Evolutionary conservation across 1,284 basidiomycete species (phyloP).

Genomic region (Marasmius fiardii): DNA sequence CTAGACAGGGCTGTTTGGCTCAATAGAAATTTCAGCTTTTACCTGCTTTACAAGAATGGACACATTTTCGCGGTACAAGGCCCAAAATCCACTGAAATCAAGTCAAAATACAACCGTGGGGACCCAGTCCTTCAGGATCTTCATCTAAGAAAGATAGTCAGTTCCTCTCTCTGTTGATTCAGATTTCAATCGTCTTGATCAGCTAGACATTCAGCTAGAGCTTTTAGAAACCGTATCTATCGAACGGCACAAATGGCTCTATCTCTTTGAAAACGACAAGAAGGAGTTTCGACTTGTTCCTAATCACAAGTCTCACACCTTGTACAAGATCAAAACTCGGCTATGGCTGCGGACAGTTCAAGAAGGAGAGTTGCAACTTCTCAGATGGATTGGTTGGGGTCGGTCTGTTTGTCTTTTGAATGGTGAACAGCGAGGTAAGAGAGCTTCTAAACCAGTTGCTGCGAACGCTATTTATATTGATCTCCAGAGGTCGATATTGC

Average conservation of each 20-base stretch:
- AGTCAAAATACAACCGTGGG: conserved; percentile 9
- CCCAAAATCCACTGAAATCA: conserved; percentile 21
- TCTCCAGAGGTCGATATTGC: conserved; percentile 16
- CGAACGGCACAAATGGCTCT: background rate
- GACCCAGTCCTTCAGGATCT: conserved; percentile 6
- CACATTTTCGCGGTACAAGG: conserved; percentile 39
- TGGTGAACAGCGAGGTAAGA: conserved; percentile 29
- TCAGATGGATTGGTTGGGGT: conserved; percentile 19
- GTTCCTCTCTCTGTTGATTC: background rate
- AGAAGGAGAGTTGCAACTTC: conserved; percentile 34
- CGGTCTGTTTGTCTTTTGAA: conserved; percentile 26
- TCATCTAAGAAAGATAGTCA: conserved; percentile 6
- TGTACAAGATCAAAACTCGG: background rate
- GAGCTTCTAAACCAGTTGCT: background rate
- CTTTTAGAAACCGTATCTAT: background rate
- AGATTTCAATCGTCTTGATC: background rate
- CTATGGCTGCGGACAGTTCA: conserved; percentile 22
- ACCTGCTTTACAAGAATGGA: conserved; percentile 27
- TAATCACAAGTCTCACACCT: background rate
- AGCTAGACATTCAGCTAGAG: background rate
- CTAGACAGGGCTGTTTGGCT: background rate
- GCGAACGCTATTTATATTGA: conserved; percentile 1
- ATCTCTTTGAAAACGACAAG: background rate
- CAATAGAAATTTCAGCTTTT: conserved; percentile 10
- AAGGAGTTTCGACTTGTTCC: background rate